Base-by-base conservation (phyloP, 2,329 filamentous ascomycete species). In the Neocatenulostroma microsporum region DNA sequence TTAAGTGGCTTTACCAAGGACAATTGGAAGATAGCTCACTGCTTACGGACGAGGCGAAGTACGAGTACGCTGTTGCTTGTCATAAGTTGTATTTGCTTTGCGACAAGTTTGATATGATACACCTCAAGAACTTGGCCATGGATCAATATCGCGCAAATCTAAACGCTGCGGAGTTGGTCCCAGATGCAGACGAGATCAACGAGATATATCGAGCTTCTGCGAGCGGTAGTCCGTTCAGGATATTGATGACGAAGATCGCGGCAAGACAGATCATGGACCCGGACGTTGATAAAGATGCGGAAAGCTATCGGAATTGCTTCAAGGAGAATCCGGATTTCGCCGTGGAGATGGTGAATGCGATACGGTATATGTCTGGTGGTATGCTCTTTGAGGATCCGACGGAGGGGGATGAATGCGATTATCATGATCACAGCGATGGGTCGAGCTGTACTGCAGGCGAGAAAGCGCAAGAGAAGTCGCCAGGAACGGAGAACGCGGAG, bases 201-300 rank as follows among this genome's bases (percentile, higher is more conserved):
- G 66, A 68, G 6, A 70, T 74, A 15, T 74, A 74, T 51, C 63
- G 66, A 34, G 57, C 59, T 33, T 68, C 64, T 21, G 62, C 64
- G 3, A 34, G 45, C 3, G 57, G 53, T 3, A 71, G 66, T 36
- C 67, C 69, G 1, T 73, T 73, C 49, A 60, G 69, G 23, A 59
- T 53, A 20, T 57, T 74, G 14, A 68, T 73, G 63, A 66, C 67
- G 36, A 60, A 62, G 42, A 74, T 74, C 31, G 70, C 70, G n/a
- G 71, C 71, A 4, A 59, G 71, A 18, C 71, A 74, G 54, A 71
- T 74, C 42, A 74, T 74, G 70, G 70, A 73, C 45, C 70, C 70
- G 0, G 68, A 65, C 20, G 65, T 58, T 36, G 61, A 70, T 27
- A 63, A 65, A 39, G 63, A 72, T 48, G 64, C 69, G 3, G 62